A percentile compares a stretch with the other conserved stretches of the same genome.
Evolutionary conservation across 805 yeast species (phyloP).

Genomic region (Metschnikowia bowlesiae): DNA sequence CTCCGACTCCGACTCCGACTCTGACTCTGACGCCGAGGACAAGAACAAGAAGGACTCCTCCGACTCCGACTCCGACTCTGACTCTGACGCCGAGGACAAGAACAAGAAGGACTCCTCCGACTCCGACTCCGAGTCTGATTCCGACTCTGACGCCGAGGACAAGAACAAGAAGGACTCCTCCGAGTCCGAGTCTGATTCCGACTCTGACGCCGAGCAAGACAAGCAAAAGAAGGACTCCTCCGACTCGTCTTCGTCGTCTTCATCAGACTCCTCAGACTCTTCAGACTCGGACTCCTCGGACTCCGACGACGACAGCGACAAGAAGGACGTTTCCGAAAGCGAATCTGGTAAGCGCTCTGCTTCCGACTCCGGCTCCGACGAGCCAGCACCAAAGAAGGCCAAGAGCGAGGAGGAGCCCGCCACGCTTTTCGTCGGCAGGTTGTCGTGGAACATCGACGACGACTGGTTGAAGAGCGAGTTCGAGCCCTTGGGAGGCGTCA

Average conservation of each 20-base stretch:
- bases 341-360: constrained; percentile 28
- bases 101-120: constrained; percentile 16
- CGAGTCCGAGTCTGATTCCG: constrained; percentile 9
- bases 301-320: constrained; percentile 29
- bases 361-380: constrained; percentile 21
- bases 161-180: constrained; percentile 20
- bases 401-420: constrained; percentile 64
- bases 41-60: constrained; percentile 13
- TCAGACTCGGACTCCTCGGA: constrained; percentile 30
- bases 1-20: constrained; percentile 15
- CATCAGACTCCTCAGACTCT: constrained; percentile 18
- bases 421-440: constrained; percentile 92
- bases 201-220: constrained; percentile 22
- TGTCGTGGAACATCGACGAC: constrained; percentile 96
- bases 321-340: constrained; percentile 24
- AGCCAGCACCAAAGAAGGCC: constrained; percentile 48
- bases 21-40: constrained; percentile 11
- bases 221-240: constrained; percentile 6
- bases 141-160: not conserved
- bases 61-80: constrained; percentile 12
- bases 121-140: not conserved
- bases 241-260: constrained; percentile 6
- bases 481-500: constrained; percentile 74
- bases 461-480: constrained; percentile 89
- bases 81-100: constrained; percentile 5